Percentiles rank a stretch among this genome's conserved stretches.
These are phyloP conservation scores for Davidsoniella eucalypti DNA, from an alignment of 2,329 filamentous ascomycete genomes.

Conservation along the genomic window DNA sequence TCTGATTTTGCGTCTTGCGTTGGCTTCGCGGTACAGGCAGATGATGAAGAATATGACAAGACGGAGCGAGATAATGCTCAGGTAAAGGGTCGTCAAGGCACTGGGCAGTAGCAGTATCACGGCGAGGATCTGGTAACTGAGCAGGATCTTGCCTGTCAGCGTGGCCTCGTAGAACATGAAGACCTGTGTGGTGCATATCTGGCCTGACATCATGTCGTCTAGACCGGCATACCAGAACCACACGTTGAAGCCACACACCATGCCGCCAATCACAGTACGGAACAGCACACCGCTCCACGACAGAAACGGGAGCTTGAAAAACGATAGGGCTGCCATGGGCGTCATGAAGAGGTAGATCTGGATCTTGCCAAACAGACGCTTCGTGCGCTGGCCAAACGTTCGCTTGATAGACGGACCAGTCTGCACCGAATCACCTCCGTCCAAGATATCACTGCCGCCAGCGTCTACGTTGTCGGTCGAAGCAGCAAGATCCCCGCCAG, in stretches of 20 bases:
- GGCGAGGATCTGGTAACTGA: conserved; percentile 1
- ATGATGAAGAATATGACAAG: conserved; percentile 6
- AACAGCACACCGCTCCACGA: conserved; percentile 8
- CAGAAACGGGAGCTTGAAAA: conserved; percentile 6
- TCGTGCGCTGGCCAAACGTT: neutral
- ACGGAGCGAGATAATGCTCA: conserved; percentile 7
- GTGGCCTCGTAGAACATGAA: conserved; percentile 5
- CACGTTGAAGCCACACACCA: conserved; percentile 8
- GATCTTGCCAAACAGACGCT: neutral
- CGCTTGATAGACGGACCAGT: too few species aligned
- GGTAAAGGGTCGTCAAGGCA: neutral
- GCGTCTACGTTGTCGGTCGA: too few species aligned
- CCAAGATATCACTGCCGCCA: too few species aligned
- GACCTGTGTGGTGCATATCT: conserved; percentile 8
- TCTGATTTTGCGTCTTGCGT: too few species aligned
- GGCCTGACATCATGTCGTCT: conserved; percentile 5
- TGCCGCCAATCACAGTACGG: conserved; percentile 8
- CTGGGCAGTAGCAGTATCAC: conserved; percentile 1
- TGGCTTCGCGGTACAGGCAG: conserved; percentile 7
- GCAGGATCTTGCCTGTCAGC: neutral
- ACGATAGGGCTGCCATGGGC: conserved; percentile 10
- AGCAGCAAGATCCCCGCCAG: too few species aligned
- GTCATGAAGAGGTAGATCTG: conserved; percentile 5
- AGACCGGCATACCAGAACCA: conserved; percentile 10
- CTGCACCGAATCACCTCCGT: too few species aligned